Percentiles rank a stretch among this genome's conserved stretches.
Conservation (phyloP, 148 eudicot species). For the Tetragonia tetragonoides region DNA sequence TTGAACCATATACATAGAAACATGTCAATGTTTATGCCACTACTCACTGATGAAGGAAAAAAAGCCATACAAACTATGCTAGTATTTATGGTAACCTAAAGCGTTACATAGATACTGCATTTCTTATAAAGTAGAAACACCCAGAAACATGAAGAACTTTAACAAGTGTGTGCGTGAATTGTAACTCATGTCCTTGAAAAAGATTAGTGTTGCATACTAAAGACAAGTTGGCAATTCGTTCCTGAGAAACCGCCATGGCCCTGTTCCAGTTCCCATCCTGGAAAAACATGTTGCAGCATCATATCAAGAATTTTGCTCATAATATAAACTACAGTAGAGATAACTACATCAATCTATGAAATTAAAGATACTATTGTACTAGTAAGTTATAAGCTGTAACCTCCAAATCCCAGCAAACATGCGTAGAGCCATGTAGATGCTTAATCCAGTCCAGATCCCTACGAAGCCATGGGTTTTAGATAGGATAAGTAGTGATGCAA, state of each 20-base stretch:
- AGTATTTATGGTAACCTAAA: too few species aligned
- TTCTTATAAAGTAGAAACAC: too few species aligned
- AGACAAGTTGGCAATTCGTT: not conserved
- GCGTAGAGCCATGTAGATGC: slow-evolving; percentile 81
- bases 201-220: too few species aligned
- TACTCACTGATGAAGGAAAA: too few species aligned
- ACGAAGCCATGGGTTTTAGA: slow-evolving; percentile 60
- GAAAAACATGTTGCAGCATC: not conserved
- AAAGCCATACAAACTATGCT: too few species aligned
- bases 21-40: too few species aligned
- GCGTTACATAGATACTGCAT: too few species aligned
- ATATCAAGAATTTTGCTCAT: not conserved
- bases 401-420: slow-evolving; percentile 86
- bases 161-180: not conserved
- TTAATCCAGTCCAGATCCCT: slow-evolving; percentile 88
- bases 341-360: not conserved
- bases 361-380: too few species aligned
- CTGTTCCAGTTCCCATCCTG: slow-evolving; percentile 92
- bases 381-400: too few species aligned
- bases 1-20: too few species aligned
- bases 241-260: slow-evolving; percentile 85
- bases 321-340: not conserved
- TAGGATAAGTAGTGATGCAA: slow-evolving; percentile 57
- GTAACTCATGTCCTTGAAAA: not conserved
- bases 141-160: not conserved